Percentiles rank a stretch among this genome's conserved stretches.
Conservation (phyloP, 108 stramenopile genomes). For the Mayamaea pseudoterrestris region DNA sequence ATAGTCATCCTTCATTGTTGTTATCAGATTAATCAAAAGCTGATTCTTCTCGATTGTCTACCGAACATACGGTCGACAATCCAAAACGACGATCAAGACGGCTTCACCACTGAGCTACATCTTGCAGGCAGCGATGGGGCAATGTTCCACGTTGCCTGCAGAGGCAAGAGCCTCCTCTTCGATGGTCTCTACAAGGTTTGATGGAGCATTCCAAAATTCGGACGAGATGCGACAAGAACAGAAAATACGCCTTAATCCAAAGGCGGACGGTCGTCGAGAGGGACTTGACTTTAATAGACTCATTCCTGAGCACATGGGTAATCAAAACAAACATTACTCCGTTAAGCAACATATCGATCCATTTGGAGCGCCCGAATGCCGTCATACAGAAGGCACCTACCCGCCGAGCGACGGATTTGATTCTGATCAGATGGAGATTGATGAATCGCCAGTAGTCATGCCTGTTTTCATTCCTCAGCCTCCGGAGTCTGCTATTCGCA, state of each 20-base stretch:
- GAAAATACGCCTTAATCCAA: conserved; percentile 3
- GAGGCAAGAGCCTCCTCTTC: conserved; percentile 24
- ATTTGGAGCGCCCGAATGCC: too few species aligned
- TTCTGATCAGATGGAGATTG: conserved; percentile 36
- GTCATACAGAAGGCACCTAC: not conserved
- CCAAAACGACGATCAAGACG: conserved; percentile 5
- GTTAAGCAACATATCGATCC: too few species aligned
- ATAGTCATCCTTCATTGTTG: too few species aligned
- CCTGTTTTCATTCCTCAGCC: conserved; percentile 14
- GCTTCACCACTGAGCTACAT: conserved; percentile 47
- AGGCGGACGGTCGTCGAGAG: conserved; percentile 2
- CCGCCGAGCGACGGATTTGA: conserved; percentile 2
- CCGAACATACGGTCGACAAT: not conserved
- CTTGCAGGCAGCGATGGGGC: conserved; percentile 63
- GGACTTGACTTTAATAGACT: conserved; percentile 8
- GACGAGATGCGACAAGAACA: not conserved
- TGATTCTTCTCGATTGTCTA: conserved; percentile 6
- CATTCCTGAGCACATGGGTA: too few species aligned
- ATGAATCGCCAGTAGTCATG: conserved; percentile 20
- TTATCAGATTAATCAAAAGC: too few species aligned
- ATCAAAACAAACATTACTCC: too few species aligned
- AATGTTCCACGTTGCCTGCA: conserved; percentile 57
- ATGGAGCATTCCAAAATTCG: too few species aligned
- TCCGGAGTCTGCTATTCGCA: conserved; percentile 34
- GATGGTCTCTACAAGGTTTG: too few species aligned